phyloP scores from a whole-genome alignment of 441 rosid species.

The Isatis lusitanica region DNA sequence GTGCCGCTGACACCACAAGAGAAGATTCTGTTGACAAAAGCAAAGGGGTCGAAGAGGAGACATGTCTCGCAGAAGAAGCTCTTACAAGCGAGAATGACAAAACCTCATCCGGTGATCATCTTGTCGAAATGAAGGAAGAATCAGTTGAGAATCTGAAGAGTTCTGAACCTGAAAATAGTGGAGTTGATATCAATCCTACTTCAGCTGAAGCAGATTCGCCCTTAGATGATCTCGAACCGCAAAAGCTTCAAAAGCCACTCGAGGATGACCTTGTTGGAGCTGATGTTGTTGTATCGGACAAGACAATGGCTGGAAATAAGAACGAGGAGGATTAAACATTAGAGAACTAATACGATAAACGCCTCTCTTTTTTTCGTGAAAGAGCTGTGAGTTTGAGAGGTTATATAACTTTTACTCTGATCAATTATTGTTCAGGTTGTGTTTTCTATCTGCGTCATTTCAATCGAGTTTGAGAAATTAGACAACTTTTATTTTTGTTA shows the following conservation, averaged over 20 bases:
- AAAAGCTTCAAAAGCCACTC: slow-evolving; percentile 7
- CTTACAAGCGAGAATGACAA: slow-evolving; percentile 27
- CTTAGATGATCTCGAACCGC: slow-evolving; percentile 18
- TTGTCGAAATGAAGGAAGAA: slow-evolving; percentile 13
- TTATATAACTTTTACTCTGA: not conserved
- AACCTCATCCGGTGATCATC: slow-evolving; percentile 33
- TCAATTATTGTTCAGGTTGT: not conserved
- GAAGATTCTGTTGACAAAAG: slow-evolving; percentile 18
- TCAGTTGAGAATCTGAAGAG: slow-evolving; percentile 24
- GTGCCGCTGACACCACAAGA: slow-evolving; percentile 13
- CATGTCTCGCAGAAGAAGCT: slow-evolving; percentile 30
- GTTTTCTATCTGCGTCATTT: not conserved
- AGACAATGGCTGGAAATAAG: slow-evolving; percentile 20
- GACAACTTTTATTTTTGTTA: too few relatives aligned
- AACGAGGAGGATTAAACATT: slow-evolving; percentile 6
- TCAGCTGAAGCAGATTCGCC: slow-evolving; percentile 30
- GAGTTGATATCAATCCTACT: not conserved
- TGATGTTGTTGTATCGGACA: slow-evolving; percentile 8
- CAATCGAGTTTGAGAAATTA: not conserved
- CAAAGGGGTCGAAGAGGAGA: slow-evolving; percentile 29
- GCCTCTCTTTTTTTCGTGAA: not conserved
- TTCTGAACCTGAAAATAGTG: not conserved
- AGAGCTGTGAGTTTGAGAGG: not conserved
- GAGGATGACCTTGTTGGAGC: slow-evolving; percentile 17
- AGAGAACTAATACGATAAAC: not conserved